Conservation (phyloP, 768 basidiomycete species). For the Agaricus sinodeliciosus region DNA sequence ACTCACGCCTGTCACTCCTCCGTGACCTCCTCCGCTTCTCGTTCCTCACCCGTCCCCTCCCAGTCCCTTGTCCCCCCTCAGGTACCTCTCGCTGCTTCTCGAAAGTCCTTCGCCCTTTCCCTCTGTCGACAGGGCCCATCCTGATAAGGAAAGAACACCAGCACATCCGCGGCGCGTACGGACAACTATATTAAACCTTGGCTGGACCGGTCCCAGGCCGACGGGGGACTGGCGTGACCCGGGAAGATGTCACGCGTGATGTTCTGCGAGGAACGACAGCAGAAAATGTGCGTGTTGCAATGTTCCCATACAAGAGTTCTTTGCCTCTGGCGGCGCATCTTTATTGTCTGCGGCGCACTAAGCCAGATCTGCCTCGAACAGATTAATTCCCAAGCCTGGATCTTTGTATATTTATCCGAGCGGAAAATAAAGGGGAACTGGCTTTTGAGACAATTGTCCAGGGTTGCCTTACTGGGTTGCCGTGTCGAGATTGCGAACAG, state of each 20-base stretch:
- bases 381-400: conserved; percentile 19
- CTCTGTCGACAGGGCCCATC: conserved; percentile 2
- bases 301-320: conserved; percentile 14
- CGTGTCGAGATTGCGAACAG: conserved; percentile 8
- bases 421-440: conserved; percentile 19
- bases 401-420: conserved; percentile 17
- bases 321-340: conserved; percentile 9
- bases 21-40: background rate
- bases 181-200: conserved; percentile 11
- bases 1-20: background rate
- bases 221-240: conserved; percentile 8
- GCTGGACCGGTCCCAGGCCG: conserved; percentile 3
- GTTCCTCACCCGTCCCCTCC: background rate
- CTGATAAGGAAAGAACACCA: conserved; percentile 5
- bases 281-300: conserved; percentile 8
- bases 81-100: no score
- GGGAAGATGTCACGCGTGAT: conserved; percentile 3
- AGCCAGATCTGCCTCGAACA: conserved; percentile 12
- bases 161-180: background rate
- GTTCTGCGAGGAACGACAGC: background rate
- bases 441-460: conserved; percentile 8
- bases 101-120: background rate
- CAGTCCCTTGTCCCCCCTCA: no score
- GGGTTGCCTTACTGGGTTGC: conserved; percentile 11
- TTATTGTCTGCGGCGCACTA: conserved; percentile 13